phyloP scores from a whole-genome alignment of 306 rosid species.

The Sophora flavescens region DNA sequence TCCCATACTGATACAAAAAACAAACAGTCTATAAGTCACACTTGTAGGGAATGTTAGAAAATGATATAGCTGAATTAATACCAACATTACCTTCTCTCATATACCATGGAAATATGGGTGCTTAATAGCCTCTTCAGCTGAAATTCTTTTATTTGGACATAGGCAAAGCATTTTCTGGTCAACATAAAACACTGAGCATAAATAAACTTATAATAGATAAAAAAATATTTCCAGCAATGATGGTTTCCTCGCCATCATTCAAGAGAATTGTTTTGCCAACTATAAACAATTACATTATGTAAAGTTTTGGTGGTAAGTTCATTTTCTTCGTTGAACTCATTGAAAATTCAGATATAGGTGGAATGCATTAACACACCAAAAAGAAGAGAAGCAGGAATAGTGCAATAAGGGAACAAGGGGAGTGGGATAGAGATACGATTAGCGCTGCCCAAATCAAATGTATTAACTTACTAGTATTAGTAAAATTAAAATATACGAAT shows the following conservation, averaged over 20 bases:
- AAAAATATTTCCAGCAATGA: neutral
- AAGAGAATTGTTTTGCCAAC: neutral
- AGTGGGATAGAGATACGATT: neutral
- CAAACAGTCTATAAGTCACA: neutral
- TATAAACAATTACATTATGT: neutral
- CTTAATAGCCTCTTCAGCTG: slow-evolving; percentile 38
- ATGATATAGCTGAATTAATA: neutral
- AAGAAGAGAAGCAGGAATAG: neutral
- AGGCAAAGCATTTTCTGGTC: slow-evolving; percentile 41
- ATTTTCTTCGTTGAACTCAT: neutral
- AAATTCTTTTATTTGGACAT: slow-evolving; percentile 11
- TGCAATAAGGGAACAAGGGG: neutral
- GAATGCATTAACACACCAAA: neutral
- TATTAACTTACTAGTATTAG: neutral
- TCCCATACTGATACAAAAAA: neutral
- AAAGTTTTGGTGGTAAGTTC: neutral
- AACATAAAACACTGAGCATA: neutral
- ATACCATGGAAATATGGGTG: neutral
- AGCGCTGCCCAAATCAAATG: neutral
- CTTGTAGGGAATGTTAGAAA: neutral
- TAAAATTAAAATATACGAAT: too few relatives aligned
- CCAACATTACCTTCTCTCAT: neutral
- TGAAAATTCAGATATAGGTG: neutral
- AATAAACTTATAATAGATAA: neutral
- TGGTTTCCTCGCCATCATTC: too few relatives aligned